phyloP scores from a whole-genome alignment of 192 early-diverging fungal species.

The Pilaira anomala region DNA sequence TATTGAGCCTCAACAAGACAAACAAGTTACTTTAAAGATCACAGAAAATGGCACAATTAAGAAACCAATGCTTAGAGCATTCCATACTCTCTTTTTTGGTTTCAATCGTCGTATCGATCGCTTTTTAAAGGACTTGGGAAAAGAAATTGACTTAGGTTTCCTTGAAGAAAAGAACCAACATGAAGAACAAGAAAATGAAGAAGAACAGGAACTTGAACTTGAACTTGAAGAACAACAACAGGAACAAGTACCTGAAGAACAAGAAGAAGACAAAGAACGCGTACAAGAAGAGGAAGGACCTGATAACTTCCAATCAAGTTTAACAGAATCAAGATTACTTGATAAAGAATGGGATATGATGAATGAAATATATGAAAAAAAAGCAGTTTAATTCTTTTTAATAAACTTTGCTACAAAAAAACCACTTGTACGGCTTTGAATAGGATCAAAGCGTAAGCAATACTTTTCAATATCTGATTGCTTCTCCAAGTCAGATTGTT shows the following conservation, averaged over 20 bases:
- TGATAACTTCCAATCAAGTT: neutral
- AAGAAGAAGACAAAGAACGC: neutral
- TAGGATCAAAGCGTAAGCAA: slow-evolving; percentile 67
- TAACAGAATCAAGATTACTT: slow-evolving; percentile 3
- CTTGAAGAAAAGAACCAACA: neutral
- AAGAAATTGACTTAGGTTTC: neutral
- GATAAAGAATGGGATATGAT: slow-evolving; percentile 38
- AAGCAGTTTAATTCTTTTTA: slow-evolving; percentile 39
- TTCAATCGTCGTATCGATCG: slow-evolving; percentile 36
- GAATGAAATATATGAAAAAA: slow-evolving; percentile 35
- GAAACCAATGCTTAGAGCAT: slow-evolving; percentile 32
- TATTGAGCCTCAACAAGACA: slow-evolving; percentile 5
- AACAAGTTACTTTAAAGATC: slow-evolving; percentile 17
- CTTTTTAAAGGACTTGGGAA: slow-evolving; percentile 33
- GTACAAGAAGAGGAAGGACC: too few species aligned
- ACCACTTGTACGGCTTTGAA: slow-evolving; percentile 64
- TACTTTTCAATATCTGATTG: slow-evolving; percentile 24
- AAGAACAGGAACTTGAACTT: neutral
- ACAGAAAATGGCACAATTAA: slow-evolving; percentile 34
- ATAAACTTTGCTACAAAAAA: slow-evolving; percentile 79
- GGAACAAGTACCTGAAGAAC: neutral
- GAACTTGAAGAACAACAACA: too few species aligned
- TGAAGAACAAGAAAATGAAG: neutral
- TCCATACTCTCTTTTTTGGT: slow-evolving; percentile 27
- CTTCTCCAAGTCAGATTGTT: slow-evolving; percentile 18